phyloP scores from a whole-genome alignment of 2,329 filamentous ascomycete species.

The Alternaria arbusti region DNA sequence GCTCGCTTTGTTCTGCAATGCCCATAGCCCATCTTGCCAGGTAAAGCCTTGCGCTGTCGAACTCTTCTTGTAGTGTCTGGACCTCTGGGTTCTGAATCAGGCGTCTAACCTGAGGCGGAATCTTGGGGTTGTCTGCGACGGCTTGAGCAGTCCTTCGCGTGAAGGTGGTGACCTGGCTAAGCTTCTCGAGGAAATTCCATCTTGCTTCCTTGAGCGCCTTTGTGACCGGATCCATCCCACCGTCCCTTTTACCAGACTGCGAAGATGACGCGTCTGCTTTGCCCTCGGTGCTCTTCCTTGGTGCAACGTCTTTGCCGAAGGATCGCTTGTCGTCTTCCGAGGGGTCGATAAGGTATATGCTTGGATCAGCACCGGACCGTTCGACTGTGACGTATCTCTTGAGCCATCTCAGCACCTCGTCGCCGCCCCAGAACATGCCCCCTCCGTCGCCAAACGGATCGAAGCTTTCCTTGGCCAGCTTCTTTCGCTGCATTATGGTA shows the following conservation, averaged over 20 bases:
- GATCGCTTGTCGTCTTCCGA: conserved; percentile 81
- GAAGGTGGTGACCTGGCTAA: conserved; percentile 97
- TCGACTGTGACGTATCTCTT: conserved; percentile 83
- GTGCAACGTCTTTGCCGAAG: conserved; percentile 69
- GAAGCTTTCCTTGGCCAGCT: conserved; percentile 80
- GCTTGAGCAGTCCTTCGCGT: conserved; percentile 91
- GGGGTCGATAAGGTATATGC: conserved; percentile 89
- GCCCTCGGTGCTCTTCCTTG: conserved; percentile 43
- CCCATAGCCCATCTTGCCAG: conserved; percentile 98
- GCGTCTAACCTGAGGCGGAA: conserved; percentile 86
- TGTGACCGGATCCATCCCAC: conserved; percentile 87
- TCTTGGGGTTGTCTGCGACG: conserved; percentile 85
- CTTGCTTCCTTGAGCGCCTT: conserved; percentile 94
- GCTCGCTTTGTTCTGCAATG: conserved; percentile 94
- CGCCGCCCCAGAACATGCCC: conserved; percentile 95
- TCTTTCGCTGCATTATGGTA: conserved; percentile 93
- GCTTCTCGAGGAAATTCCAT: conserved; percentile 96
- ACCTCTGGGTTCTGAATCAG: conserved; percentile 91
- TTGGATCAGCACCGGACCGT: conserved; percentile 83
- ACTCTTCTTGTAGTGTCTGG: conserved; percentile 93
- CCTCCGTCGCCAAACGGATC: conserved; percentile 87
- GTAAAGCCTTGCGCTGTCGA: conserved; percentile 94
- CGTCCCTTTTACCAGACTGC: conserved; percentile 60
- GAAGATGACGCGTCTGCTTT: conserved; percentile 34
- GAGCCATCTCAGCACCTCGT: conserved; percentile 92